phyloP scores from a whole-genome alignment of 129 eudicot genomes.

The Saposhnikovia divaricata region DNA sequence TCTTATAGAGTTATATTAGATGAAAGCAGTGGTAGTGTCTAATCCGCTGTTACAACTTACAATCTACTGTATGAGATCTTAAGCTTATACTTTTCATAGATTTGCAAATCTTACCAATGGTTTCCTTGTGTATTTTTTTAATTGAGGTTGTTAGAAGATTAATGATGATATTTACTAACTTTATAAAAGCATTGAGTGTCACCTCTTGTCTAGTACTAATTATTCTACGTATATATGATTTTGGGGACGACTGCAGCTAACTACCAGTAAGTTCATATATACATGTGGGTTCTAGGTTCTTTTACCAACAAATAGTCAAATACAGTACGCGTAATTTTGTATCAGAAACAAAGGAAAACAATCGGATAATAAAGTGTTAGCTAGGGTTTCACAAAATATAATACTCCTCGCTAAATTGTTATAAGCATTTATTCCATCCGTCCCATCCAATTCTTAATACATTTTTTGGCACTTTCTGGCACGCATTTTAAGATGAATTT shows the following conservation, averaged over 20 bases:
- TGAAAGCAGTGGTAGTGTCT: neutral
- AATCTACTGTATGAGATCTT: neutral
- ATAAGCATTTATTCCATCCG: no score
- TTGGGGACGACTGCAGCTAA: neutral
- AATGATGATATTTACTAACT: neutral
- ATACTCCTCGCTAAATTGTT: no score
- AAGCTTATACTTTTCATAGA: neutral
- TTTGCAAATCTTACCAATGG: neutral
- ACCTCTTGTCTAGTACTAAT: neutral
- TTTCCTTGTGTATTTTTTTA: neutral
- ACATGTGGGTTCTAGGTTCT: neutral
- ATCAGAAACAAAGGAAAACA: no score
- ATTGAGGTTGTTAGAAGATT: neutral
- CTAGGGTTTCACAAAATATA: no score
- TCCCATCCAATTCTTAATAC: no score
- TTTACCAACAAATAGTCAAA: no score
- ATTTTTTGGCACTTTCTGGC: no score
- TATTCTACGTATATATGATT: neutral
- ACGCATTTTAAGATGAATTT: no score
- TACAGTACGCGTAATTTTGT: no score
- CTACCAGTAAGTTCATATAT: neutral
- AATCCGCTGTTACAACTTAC: neutral
- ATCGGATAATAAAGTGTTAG: no score
- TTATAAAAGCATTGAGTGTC: constrained; percentile 4
- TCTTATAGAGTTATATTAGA: neutral